phyloP scores from a whole-genome alignment of 2,329 filamentous ascomycete genomes.

The Xylaria sp. region DNA sequence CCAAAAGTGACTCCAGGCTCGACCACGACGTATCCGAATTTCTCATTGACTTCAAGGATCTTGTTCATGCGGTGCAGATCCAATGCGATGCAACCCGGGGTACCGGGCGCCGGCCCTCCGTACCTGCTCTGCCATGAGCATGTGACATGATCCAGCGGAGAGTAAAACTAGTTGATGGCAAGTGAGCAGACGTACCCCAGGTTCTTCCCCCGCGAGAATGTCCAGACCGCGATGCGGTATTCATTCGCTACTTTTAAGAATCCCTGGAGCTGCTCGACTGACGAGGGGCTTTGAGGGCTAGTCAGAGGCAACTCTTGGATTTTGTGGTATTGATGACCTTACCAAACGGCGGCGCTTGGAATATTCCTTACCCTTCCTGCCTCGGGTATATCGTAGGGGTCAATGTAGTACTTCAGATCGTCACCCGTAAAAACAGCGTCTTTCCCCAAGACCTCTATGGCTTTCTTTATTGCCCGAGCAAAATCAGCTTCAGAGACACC shows the following conservation, averaged over 20 bases:
- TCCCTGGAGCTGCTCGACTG: constrained; percentile 40
- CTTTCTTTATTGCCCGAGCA: constrained; percentile 44
- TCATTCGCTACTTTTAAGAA: constrained; percentile 42
- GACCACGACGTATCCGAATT: constrained; percentile 52
- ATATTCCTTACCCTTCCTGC: constrained; percentile 46
- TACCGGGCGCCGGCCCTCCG: constrained; percentile 54
- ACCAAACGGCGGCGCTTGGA: constrained; percentile 51
- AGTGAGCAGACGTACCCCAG: constrained; percentile 43
- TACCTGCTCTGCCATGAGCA: constrained; percentile 43
- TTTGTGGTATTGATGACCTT: constrained; percentile 7
- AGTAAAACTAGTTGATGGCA: not conserved
- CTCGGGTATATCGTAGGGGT: constrained; percentile 53
- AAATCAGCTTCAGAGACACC: constrained; percentile 47
- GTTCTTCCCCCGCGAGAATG: constrained; percentile 45
- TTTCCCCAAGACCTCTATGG: constrained; percentile 44
- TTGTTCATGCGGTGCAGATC: constrained; percentile 53
- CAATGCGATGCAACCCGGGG: constrained; percentile 52
- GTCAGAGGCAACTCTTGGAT: not conserved
- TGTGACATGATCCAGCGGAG: not conserved
- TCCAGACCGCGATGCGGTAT: constrained; percentile 40
- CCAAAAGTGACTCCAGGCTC: constrained; percentile 55
- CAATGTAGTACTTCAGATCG: constrained; percentile 50
- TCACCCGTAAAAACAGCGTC: constrained; percentile 48
- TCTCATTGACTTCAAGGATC: constrained; percentile 51
- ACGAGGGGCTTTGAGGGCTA: constrained; percentile 38